Conservation (phyloP, 2,329 filamentous ascomycete species). For the Laburnicola sp. region DNA sequence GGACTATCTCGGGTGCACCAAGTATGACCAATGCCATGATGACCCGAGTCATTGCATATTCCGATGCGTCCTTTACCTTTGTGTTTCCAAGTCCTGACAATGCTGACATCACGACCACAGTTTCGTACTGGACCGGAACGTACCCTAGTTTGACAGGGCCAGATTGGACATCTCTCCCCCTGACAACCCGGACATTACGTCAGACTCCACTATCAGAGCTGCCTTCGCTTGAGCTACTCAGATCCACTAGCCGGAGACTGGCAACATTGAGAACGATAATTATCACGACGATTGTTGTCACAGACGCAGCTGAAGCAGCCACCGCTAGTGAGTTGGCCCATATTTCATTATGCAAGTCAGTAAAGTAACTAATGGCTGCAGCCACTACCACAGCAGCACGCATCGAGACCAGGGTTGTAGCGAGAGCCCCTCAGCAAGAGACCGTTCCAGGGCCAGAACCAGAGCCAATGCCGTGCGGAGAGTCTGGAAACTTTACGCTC, state of each 20-base stretch:
- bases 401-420: neutral
- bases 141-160: constrained; percentile 34
- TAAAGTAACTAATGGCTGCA: no score
- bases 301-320: no score
- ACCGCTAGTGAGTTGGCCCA: no score
- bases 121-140: constrained; percentile 39
- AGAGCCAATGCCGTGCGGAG: constrained; percentile 44
- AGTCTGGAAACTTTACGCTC: constrained; percentile 50
- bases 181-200: constrained; percentile 28
- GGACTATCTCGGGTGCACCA: constrained; percentile 2
- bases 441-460: constrained; percentile 1
- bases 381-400: constrained; percentile 5
- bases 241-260: constrained; percentile 7
- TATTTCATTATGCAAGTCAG: no score
- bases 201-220: constrained; percentile 28
- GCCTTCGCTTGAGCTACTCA: constrained; percentile 21
- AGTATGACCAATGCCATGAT: constrained; percentile 14
- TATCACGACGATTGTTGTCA: constrained; percentile 10
- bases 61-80: constrained; percentile 28
- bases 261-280: constrained; percentile 6
- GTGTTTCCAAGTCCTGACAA: constrained; percentile 38
- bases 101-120: constrained; percentile 33
- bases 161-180: constrained; percentile 25
- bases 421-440: neutral
- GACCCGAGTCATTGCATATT: constrained; percentile 33